Conservation (phyloP, 305 asterid genomes). For the Solanum hybrid region DNA sequence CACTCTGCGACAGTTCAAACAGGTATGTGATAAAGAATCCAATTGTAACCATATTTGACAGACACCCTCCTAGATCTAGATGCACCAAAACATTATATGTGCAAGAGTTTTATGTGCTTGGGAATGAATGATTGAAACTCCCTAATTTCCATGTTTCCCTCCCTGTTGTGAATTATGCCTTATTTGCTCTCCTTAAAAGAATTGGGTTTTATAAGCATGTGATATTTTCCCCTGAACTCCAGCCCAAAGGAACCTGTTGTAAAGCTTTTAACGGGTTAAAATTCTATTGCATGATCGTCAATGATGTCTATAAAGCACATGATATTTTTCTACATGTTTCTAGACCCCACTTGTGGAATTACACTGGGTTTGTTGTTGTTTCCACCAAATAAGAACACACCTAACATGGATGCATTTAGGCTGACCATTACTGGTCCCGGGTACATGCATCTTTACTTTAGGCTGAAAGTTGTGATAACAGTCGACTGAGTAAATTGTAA, state of each 20-base stretch:
- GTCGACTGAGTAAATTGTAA: background rate
- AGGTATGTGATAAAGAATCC: slow-evolving; percentile 30
- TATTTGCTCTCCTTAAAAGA: background rate
- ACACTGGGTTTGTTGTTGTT: background rate
- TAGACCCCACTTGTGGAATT: background rate
- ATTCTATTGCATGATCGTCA: background rate
- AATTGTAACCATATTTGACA: background rate
- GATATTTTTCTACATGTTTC: background rate
- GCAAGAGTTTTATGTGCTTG: background rate
- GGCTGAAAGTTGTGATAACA: background rate
- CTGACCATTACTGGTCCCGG: background rate
- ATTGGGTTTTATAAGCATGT: background rate
- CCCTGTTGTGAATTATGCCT: background rate
- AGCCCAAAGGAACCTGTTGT: background rate
- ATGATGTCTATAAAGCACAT: background rate
- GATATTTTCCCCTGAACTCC: background rate
- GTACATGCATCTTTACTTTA: background rate
- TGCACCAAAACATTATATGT: background rate
- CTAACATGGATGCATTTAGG: background rate
- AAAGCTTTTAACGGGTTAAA: background rate
- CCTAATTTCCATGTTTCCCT: background rate
- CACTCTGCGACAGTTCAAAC: slow-evolving; percentile 56
- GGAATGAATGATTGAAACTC: background rate
- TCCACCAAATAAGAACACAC: background rate
- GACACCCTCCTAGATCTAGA: background rate